Evolutionary conservation across 352 stramenopile genomes (phyloP), one percentile per base, ranked within the genome.

Genomic region (Globisporangium viniferum): DNA sequence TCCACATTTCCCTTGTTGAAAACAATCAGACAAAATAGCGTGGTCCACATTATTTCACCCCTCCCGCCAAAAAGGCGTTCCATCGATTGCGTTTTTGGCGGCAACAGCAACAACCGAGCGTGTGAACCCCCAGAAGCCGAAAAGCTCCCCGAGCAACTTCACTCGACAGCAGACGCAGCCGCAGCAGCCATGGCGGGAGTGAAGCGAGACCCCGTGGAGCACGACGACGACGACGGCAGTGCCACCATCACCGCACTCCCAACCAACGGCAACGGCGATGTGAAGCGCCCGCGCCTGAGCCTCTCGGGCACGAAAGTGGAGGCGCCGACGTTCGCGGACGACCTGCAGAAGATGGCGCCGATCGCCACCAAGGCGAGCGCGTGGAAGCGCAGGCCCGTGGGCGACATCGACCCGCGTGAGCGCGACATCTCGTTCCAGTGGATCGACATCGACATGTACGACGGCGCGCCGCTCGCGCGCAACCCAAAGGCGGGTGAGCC

Each of bases 391-490:
- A 81, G 77, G 58, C 65, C 78, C 6, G 55, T 91, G 59, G 56
- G 39, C 3, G 60, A 71, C 14, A 35, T 88, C 29, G 72, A 92
- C 54, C 73, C 82, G 10, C 36, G 29, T 10, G 51, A 61, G 51
- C 75, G 86, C 57, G 67, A 73, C 14, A 59, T 93, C 46, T 72
- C 81, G 6, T 93, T 99, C 66, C 97, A 99, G 80, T 99, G 97
- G 97, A 92, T 99, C 58, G 97, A 99, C 73, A 98, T 99, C 64
- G 97, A 99, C 79, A 98, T 99, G 90, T 98, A 98, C 58, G 84
- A 95, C 22, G 97, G 96, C 2, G 63, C 84, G 36, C 92, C 96
- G 14, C 82, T 99, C 10, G 36, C 73, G 0, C 61, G 69, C 24
- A 98, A 99, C 77, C 95, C 97, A 7, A 95, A 94, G 64, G 79